phyloP scores from a whole-genome alignment of 2,329 filamentous ascomycete genomes.

The Sphaceloma murrayae region DNA sequence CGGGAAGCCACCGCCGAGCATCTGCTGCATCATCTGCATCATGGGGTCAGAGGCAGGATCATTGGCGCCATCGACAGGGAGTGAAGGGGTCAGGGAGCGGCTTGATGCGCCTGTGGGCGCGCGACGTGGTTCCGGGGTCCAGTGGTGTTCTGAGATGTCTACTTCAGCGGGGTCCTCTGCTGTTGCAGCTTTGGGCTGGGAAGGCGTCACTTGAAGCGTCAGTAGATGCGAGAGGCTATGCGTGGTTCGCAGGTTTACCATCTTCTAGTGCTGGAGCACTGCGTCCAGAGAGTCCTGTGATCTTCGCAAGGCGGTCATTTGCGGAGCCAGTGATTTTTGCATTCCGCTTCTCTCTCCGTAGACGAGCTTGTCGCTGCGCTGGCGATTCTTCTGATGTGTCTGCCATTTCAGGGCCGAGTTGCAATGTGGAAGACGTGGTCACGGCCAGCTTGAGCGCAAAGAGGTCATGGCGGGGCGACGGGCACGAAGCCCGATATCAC shows the following conservation, averaged over 20 bases:
- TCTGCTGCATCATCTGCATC: conserved; percentile 66
- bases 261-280: conserved; percentile 27
- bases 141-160: conserved; percentile 58
- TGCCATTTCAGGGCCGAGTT: too few species aligned
- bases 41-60: conserved; percentile 50
- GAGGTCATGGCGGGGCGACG: too few species aligned
- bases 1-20: conserved; percentile 45
- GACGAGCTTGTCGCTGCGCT: conserved; percentile 51
- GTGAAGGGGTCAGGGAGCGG: conserved; percentile 7
- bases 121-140: conserved; percentile 19
- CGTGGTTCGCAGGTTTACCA: conserved; percentile 7
- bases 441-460: too few species aligned
- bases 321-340: conserved; percentile 69
- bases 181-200: conserved; percentile 22
- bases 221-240: not conserved
- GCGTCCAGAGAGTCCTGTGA: conserved; percentile 59
- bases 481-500: too few species aligned
- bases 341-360: conserved; percentile 69
- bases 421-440: too few species aligned
- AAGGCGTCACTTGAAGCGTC: conserved; percentile 18
- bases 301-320: conserved; percentile 61
- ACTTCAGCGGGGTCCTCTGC: conserved; percentile 62
- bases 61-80: conserved; percentile 4
- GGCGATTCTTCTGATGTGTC: conserved; percentile 31
- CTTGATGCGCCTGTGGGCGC: conserved; percentile 2